Evolutionary conservation across 2,329 filamentous ascomycete genomes (phyloP).

Genomic region (Fusarium cyanostomum): DNA sequence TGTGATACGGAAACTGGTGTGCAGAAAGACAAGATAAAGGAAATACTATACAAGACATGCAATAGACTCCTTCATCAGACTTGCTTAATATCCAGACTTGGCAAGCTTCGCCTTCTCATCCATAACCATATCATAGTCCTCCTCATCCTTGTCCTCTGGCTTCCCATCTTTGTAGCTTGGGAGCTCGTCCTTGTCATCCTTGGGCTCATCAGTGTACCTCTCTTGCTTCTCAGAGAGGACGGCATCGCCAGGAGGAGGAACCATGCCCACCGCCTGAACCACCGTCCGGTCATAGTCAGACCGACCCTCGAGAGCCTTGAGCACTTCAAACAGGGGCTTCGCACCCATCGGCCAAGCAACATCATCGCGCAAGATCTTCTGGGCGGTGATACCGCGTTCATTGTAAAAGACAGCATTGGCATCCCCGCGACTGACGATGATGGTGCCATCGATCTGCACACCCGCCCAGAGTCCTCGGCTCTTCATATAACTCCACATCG

Average conservation of each 20-base stretch:
- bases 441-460: slow-evolving; percentile 81
- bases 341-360: slow-evolving; percentile 53
- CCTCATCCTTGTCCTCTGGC: slow-evolving; percentile 21
- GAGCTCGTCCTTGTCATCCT: slow-evolving; percentile 31
- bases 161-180: slow-evolving; percentile 26
- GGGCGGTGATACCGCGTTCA: slow-evolving; percentile 55
- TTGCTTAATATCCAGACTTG: slow-evolving; percentile 31
- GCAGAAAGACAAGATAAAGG: neutral
- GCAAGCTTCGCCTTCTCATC: slow-evolving; percentile 44
- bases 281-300: slow-evolving; percentile 39
- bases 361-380: slow-evolving; percentile 49
- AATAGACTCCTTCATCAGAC: neutral
- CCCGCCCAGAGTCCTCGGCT: slow-evolving; percentile 82
- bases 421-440: slow-evolving; percentile 78
- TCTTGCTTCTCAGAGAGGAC: slow-evolving; percentile 46
- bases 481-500: slow-evolving; percentile 85
- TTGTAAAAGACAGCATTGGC: slow-evolving; percentile 84
- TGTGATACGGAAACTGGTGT: neutral
- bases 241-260: slow-evolving; percentile 32
- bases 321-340: slow-evolving; percentile 51
- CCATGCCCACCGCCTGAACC: slow-evolving; percentile 41
- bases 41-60: neutral
- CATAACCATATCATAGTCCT: slow-evolving; percentile 14
- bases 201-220: slow-evolving; percentile 25
- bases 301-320: slow-evolving; percentile 51